phyloP scores from a whole-genome alignment of 768 basidiomycete species.

The Xerocomellus intermedius region DNA sequence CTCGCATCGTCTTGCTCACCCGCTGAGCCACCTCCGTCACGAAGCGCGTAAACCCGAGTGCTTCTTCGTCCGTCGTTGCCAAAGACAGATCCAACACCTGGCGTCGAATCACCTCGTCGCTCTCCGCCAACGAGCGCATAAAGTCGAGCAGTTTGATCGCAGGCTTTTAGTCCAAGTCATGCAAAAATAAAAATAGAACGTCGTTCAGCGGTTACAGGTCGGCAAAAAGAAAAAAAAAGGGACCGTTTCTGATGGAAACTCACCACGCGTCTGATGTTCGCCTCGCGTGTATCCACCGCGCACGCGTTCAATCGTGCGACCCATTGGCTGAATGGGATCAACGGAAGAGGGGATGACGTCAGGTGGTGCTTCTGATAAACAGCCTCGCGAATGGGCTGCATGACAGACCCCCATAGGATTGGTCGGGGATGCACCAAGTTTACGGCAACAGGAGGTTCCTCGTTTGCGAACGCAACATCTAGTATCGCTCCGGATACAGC shows the following conservation, averaged over 20 bases:
- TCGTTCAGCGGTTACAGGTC: conserved; percentile 30
- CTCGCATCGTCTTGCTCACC: conserved; percentile 36
- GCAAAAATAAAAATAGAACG: background rate
- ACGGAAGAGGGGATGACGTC: conserved; percentile 20
- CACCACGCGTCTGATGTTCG: conserved; percentile 30
- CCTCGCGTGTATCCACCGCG: conserved; percentile 15
- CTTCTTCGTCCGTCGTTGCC: conserved; percentile 4
- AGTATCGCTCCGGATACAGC: conserved; percentile 27
- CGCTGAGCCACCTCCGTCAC: conserved; percentile 27
- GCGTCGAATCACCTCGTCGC: conserved; percentile 14
- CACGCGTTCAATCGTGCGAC: conserved; percentile 27
- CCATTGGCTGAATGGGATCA: conserved; percentile 37
- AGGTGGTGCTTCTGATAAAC: conserved; percentile 9
- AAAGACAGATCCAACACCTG: background rate
- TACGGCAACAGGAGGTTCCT: conserved; percentile 17
- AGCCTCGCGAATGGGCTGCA: conserved; percentile 24
- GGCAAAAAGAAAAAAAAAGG: conserved; percentile 26
- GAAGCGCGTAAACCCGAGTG: conserved; percentile 14
- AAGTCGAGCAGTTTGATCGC: conserved; percentile 34
- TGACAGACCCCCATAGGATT: conserved; percentile 21
- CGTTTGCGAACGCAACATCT: conserved; percentile 27
- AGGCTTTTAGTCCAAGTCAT: conserved; percentile 17
- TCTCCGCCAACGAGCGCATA: conserved; percentile 20
- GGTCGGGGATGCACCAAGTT: conserved; percentile 38
- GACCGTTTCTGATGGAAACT: conserved; percentile 19